Evolutionary conservation across 805 yeast species (phyloP).

Genomic region (Sungouiozyma intestinalis): DNA sequence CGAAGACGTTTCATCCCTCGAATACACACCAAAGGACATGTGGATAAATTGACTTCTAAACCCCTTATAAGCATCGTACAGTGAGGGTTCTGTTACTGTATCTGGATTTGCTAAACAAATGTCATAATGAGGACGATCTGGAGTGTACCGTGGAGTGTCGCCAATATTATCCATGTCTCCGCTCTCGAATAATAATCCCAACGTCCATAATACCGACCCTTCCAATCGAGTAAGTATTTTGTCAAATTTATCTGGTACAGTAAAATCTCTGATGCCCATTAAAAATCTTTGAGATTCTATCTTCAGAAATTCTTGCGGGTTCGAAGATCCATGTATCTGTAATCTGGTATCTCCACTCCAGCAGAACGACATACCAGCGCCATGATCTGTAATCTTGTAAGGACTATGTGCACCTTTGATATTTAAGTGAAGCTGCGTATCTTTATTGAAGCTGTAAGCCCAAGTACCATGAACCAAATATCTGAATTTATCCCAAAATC

Average conservation of each 20-base stretch:
- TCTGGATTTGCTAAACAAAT: constrained; percentile 50
- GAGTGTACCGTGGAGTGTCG: constrained; percentile 34
- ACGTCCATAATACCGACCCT: constrained; percentile 66
- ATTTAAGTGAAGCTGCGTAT: constrained; percentile 46
- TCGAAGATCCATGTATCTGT: constrained; percentile 39
- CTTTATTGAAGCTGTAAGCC: constrained; percentile 35
- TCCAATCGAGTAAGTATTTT: constrained; percentile 51
- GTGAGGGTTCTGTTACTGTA: constrained; percentile 29
- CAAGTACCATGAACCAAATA: constrained; percentile 44
- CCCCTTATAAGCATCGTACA: constrained; percentile 51
- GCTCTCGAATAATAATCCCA: constrained; percentile 66
- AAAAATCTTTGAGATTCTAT: constrained; percentile 48
- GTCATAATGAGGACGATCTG: constrained; percentile 54
- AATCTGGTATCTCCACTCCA: constrained; percentile 49
- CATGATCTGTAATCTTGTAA: constrained; percentile 43
- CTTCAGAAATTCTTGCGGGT: constrained; percentile 40
- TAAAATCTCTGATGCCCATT: constrained; percentile 42
- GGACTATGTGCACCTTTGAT: constrained; percentile 55
- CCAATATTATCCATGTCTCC: constrained; percentile 33
- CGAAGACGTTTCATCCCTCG: constrained; percentile 31
- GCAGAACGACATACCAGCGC: constrained; percentile 54
- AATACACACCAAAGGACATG: constrained; percentile 33
- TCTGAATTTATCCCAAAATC: constrained; percentile 64
- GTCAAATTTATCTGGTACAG: constrained; percentile 21
- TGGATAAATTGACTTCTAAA: constrained; percentile 58